A percentile compares a stretch with the other conserved stretches of the same genome.
phyloP scores from a whole-genome alignment of 2,329 filamentous ascomycete species.

The Myriangium duriaei region DNA sequence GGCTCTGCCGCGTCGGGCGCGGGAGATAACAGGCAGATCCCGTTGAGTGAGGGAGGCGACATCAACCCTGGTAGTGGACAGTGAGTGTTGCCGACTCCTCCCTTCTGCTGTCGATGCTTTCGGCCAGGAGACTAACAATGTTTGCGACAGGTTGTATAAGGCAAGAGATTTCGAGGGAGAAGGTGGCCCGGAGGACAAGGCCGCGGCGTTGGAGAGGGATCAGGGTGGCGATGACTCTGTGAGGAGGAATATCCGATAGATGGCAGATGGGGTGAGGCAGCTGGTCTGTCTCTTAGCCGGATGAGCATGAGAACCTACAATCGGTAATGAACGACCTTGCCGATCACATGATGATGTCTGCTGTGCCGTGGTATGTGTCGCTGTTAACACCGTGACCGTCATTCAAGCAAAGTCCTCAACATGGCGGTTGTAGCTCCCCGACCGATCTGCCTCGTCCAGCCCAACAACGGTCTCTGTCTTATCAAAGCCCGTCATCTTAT shows the following conservation, averaged over 20 bases:
- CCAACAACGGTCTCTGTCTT: too few relatives aligned
- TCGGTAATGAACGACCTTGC: too few relatives aligned
- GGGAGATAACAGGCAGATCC: slow-evolving; percentile 37
- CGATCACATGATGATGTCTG: too few relatives aligned
- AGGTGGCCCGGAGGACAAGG: slow-evolving; percentile 37
- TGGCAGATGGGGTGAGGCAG: too few relatives aligned
- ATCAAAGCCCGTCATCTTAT: too few relatives aligned
- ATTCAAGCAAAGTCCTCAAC: too few relatives aligned
- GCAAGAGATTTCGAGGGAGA: slow-evolving; percentile 36
- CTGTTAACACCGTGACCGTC: too few relatives aligned
- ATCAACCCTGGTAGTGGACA: slow-evolving; percentile 28
- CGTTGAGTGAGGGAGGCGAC: slow-evolving; percentile 33
- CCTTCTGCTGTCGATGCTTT: neutral
- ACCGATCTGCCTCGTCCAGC: too few relatives aligned
- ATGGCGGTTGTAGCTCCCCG: too few relatives aligned
- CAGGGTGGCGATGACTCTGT: slow-evolving; percentile 30
- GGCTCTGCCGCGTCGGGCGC: slow-evolving; percentile 32
- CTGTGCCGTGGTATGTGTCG: too few relatives aligned
- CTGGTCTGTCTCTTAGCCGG: too few relatives aligned
- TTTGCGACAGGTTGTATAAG: slow-evolving; percentile 28
- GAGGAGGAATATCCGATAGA: slow-evolving; percentile 25
- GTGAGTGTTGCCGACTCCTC: slow-evolving; percentile 17
- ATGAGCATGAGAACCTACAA: too few relatives aligned
- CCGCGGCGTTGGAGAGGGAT: slow-evolving; percentile 24
- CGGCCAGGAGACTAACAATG: neutral